Evolutionary conservation across 805 yeast species (phyloP).

Genomic region (Sugiyamaella chiloensis): DNA sequence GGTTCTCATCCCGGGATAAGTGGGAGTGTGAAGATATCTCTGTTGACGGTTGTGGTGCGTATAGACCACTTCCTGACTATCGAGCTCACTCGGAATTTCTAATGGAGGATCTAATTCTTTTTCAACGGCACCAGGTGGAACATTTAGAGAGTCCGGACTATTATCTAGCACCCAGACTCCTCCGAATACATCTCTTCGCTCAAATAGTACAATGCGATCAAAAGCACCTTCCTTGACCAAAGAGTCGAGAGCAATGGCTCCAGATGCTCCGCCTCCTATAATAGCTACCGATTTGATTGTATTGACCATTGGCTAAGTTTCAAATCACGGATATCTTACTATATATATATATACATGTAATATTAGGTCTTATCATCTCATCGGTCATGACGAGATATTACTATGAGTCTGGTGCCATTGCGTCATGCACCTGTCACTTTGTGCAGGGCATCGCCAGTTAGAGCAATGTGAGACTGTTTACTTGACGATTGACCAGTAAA

Average conservation of each 20-base stretch:
- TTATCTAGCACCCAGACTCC: conserved; percentile 58
- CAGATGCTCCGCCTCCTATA: conserved; percentile 78
- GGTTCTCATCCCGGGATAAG: conserved; percentile 8
- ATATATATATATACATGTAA: no score
- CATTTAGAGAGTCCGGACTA: conserved; percentile 3
- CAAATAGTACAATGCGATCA: conserved; percentile 53
- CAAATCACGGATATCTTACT: no score
- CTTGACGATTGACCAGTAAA: no score
- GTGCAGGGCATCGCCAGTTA: no score
- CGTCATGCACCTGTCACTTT: background rate
- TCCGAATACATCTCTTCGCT: conserved; percentile 54
- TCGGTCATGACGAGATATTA: conserved; percentile 5
- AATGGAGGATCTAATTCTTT: conserved; percentile 5
- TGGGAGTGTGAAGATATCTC: conserved; percentile 7
- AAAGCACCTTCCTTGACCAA: conserved; percentile 46
- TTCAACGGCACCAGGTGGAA: conserved; percentile 10
- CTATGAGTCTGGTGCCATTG: conserved; percentile 1
- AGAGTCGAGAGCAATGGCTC: conserved; percentile 62
- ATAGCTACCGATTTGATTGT: conserved; percentile 49
- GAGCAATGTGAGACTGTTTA: no score
- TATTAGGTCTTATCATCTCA: no score
- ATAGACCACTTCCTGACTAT: background rate
- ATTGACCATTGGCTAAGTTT: no score
- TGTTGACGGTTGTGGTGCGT: background rate
- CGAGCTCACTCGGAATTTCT: conserved; percentile 4